Base-by-base conservation (phyloP, 495 filamentous ascomycete species). In the Penicillium canariense region DNA sequence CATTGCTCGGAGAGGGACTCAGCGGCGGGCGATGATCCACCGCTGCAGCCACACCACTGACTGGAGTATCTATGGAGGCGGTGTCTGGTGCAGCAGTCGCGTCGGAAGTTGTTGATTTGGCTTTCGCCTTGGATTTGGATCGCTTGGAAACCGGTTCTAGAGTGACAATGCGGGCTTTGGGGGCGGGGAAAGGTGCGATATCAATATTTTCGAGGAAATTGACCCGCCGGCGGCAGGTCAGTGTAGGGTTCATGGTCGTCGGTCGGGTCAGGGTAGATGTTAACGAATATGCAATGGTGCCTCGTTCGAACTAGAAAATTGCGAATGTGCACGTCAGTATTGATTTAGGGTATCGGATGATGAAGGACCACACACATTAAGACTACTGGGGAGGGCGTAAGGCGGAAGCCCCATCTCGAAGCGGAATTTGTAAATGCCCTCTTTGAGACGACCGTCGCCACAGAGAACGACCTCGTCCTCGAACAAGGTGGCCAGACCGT, bases 401-500 rank as follows among this genome's bases (percentile, higher is more conserved):
- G 80, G 75, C 10, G 95, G 91, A 51, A 88, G 81, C 28, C 86
- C 77, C 65, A 96, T 81, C 65, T 96, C 90, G 54, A 97, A 98
- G 42, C 89, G 85, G 69, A 98, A 98, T 62, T 94, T 88, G 66
- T 96, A 98, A 45, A 88, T 79, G 11, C 91, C 89, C 47, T 88
- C 81, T 50, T 90, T 88, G 25, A 97, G 77, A 59, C 88, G 83
- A 4, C 94, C 92, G 52, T 97, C 92, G 20, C 91, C 93, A 64
- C 91, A 96, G 32, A 97, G 79, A 14, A 93, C 86, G 52, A 87
- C 77, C 66, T 98, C 91, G 63, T 97, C 91, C 69, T 93, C 87
- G 61, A 97, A 97, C 36, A 98, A 72, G 6, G 86, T 90, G 10
- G 87, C 87, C 63, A 90, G 81, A 22, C 92, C 91, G 75, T 92